These are phyloP conservation scores for Dioszegia hungarica DNA, from an alignment of 768 basidiomycete species.

Conservation along the genomic window DNA sequence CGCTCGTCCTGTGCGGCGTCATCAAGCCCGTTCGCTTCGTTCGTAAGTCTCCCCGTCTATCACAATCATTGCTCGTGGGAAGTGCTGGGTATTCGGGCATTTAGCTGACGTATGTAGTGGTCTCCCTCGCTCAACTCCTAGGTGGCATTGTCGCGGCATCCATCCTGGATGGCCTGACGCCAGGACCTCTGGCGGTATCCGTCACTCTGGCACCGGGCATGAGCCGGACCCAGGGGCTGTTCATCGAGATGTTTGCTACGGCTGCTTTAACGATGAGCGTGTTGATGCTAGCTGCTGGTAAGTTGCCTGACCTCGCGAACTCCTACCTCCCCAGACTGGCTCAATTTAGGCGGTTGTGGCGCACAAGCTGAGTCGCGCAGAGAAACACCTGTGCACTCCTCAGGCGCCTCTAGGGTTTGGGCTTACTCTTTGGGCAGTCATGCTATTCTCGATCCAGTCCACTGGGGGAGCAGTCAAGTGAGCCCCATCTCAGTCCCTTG, in stretches of 20 bases:
- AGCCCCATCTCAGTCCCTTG: too few species aligned
- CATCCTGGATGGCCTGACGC: constrained; percentile 39
- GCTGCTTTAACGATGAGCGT: constrained; percentile 38
- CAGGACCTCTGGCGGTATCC: constrained; percentile 26
- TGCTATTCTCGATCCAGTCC: constrained; percentile 40
- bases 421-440: constrained; percentile 35
- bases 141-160: constrained; percentile 39
- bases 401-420: constrained; percentile 43
- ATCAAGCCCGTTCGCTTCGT: constrained; percentile 43
- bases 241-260: constrained; percentile 48
- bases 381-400: constrained; percentile 36
- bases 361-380: constrained; percentile 10
- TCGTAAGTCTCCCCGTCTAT: constrained; percentile 12
- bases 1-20: constrained; percentile 36
- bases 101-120: constrained; percentile 14
- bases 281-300: constrained; percentile 46
- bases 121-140: constrained; percentile 33
- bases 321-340: background rate
- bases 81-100: background rate
- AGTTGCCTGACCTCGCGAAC: background rate
- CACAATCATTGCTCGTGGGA: background rate
- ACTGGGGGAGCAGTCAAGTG: constrained; percentile 47
- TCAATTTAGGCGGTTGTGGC: too few species aligned
- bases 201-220: constrained; percentile 33
- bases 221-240: constrained; percentile 36